phyloP scores from a whole-genome alignment of 441 rosid species.

The Arabidopsis hybrid region DNA sequence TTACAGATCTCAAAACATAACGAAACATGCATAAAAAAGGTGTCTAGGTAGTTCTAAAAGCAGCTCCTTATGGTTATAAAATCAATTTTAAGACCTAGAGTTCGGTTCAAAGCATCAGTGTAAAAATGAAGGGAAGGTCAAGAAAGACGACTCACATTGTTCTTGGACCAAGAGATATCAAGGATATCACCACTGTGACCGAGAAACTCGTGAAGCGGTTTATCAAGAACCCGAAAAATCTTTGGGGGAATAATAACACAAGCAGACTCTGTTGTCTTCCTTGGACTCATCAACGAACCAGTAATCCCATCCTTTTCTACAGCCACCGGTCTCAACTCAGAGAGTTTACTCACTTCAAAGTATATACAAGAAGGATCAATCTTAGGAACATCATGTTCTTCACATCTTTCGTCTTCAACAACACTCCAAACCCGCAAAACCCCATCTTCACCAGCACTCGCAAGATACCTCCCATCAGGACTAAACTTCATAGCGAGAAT shows the following conservation, averaged over 20 bases:
- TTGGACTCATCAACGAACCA: conserved; percentile 54
- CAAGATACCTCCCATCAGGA: conserved; percentile 75
- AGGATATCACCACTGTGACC: conserved; percentile 70
- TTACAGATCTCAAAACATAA: conserved; percentile 39
- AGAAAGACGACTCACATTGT: conserved; percentile 59
- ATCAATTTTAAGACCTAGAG: conserved; percentile 20
- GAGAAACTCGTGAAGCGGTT: conserved; percentile 65
- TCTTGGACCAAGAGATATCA: conserved; percentile 77
- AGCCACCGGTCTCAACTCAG: conserved; percentile 65
- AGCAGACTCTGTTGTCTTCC: conserved; percentile 73
- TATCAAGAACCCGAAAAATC: conserved; percentile 70
- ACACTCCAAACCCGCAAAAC: conserved; percentile 69
- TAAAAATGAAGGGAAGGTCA: neutral
- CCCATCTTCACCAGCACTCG: conserved; percentile 72
- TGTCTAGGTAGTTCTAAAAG: conserved; percentile 8
- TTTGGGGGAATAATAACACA: conserved; percentile 77
- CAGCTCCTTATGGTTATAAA: neutral
- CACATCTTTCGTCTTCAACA: conserved; percentile 65
- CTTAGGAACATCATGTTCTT: conserved; percentile 62
- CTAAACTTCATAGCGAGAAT: conserved; percentile 78
- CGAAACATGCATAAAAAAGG: conserved; percentile 2
- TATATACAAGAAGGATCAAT: conserved; percentile 73
- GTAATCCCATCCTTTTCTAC: conserved; percentile 57
- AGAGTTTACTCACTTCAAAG: conserved; percentile 66
- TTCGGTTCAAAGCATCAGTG: conserved; percentile 9